Evolutionary conservation across 768 basidiomycete genomes (phyloP).

Genomic region (Fomitopsis serialis): DNA sequence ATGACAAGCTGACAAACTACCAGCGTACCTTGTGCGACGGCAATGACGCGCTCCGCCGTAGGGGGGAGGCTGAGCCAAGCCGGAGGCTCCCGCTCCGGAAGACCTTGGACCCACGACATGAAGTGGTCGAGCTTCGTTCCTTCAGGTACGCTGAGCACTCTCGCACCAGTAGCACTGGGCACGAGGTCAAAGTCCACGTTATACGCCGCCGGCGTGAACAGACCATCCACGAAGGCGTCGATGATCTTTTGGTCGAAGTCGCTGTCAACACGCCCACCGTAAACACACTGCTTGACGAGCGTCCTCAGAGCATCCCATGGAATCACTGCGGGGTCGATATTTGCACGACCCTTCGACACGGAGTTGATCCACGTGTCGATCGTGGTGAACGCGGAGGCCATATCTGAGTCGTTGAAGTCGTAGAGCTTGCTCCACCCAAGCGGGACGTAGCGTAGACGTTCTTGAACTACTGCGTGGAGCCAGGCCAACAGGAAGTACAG

Average conservation of each 20-base stretch:
- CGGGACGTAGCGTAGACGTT: constrained; percentile 92
- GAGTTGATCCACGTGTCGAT: constrained; percentile 87
- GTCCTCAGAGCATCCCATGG: constrained; percentile 96
- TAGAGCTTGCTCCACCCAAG: constrained; percentile 96
- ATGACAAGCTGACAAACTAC: not conserved
- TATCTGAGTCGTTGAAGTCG: constrained; percentile 99
- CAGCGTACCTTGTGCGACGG: constrained; percentile 75
- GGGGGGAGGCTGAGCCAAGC: constrained; percentile 93
- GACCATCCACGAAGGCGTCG: constrained; percentile 85
- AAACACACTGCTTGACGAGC: constrained; percentile 92
- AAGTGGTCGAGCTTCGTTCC: constrained; percentile 92
- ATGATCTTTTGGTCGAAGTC: constrained; percentile 93
- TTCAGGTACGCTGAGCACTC: constrained; percentile 71
- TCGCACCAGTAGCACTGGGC: constrained; percentile 50
- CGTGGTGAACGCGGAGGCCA: constrained; percentile 85
- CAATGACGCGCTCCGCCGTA: constrained; percentile 89
- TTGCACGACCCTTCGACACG: constrained; percentile 82
- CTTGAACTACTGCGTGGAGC: constrained; percentile 98
- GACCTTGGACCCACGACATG: constrained; percentile 78
- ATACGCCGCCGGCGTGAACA: constrained; percentile 87
- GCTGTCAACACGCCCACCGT: constrained; percentile 90
- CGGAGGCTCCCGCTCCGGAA: constrained; percentile 92
- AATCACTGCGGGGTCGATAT: constrained; percentile 86
- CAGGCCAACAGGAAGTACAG: constrained; percentile 95
- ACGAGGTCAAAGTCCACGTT: constrained; percentile 92